Percentiles rank a stretch among this genome's conserved stretches.
Evolutionary conservation across 2,329 filamentous ascomycete genomes (phyloP).

Genomic region (Bretziella fagacearum): DNA sequence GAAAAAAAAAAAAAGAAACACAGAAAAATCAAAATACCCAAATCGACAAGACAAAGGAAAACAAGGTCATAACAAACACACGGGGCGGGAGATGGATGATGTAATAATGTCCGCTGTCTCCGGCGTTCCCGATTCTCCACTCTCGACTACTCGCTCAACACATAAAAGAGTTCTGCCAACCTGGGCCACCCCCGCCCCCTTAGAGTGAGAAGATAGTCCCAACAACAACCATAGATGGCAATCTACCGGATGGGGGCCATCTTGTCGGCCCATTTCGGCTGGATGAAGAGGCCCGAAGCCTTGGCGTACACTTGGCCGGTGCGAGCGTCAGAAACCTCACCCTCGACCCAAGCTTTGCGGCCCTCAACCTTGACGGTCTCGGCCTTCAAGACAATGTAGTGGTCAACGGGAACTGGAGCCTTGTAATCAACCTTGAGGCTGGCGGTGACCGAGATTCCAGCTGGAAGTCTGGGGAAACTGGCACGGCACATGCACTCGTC

Average conservation of each 20-base stretch:
- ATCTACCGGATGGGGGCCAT: slow-evolving; percentile 13
- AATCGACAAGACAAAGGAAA: background rate
- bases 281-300: slow-evolving; percentile 11
- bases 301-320: slow-evolving; percentile 13
- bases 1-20: slow-evolving; percentile 1
- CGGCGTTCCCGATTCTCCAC: background rate
- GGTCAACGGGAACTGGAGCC: slow-evolving; percentile 56
- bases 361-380: slow-evolving; percentile 76
- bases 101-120: background rate
- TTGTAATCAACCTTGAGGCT: slow-evolving; percentile 72
- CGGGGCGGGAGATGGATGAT: background rate
- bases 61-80: slow-evolving; percentile 3
- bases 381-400: slow-evolving; percentile 62
- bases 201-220: background rate
- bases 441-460: slow-evolving; percentile 73
- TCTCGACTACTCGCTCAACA: background rate
- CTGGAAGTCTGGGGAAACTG: slow-evolving; percentile 75
- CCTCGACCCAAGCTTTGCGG: slow-evolving; percentile 86
- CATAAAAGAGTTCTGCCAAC: background rate
- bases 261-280: slow-evolving; percentile 14
- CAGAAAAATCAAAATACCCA: slow-evolving; percentile 1
- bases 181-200: background rate
- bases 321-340: slow-evolving; percentile 21
- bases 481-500: slow-evolving; percentile 81
- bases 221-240: background rate